These are phyloP conservation scores for Pugionium cornutum DNA, from an alignment of 345 rosid genomes.

Conservation along the genomic window DNA sequence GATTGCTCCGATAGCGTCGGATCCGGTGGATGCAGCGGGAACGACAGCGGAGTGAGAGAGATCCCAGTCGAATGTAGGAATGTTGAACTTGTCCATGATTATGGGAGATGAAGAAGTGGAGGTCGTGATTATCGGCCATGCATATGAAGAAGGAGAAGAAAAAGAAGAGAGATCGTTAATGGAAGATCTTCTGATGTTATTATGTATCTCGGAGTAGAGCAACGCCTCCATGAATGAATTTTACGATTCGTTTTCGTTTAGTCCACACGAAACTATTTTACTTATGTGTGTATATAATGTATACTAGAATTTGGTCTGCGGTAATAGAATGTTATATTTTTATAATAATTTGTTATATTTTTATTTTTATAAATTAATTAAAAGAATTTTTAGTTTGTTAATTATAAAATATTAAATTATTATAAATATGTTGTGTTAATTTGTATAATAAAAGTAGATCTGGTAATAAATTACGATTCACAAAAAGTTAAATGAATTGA, in stretches of 20 bases:
- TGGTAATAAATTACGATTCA: too few relatives aligned
- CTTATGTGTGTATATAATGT: slow-evolving; percentile 27
- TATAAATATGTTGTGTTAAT: too few relatives aligned
- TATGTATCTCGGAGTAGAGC: slow-evolving; percentile 47
- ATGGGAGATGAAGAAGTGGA: slow-evolving; percentile 33
- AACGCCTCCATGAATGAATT: slow-evolving; percentile 44
- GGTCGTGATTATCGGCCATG: slow-evolving; percentile 68
- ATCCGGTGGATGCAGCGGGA: slow-evolving; percentile 42
- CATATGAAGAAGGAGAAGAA: slow-evolving; percentile 36
- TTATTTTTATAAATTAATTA: too few relatives aligned
- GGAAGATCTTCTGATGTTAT: slow-evolving; percentile 37
- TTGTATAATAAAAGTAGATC: too few relatives aligned
- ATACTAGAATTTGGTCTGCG: slow-evolving; percentile 1
- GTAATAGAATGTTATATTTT: neutral
- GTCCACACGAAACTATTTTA: slow-evolving; percentile 31
- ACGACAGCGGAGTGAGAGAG: slow-evolving; percentile 54
- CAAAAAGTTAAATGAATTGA: too few relatives aligned
- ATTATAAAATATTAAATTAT: too few relatives aligned
- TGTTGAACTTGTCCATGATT: slow-evolving; percentile 28
- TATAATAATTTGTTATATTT: neutral
- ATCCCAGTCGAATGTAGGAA: slow-evolving; percentile 65
- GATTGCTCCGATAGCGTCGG: slow-evolving; percentile 74
- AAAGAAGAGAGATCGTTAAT: slow-evolving; percentile 20
- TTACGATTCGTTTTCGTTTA: slow-evolving; percentile 32
- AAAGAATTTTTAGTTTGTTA: too few relatives aligned